phyloP scores from a whole-genome alignment of 2,329 filamentous ascomycete species.

The Celoporthe dispersa region DNA sequence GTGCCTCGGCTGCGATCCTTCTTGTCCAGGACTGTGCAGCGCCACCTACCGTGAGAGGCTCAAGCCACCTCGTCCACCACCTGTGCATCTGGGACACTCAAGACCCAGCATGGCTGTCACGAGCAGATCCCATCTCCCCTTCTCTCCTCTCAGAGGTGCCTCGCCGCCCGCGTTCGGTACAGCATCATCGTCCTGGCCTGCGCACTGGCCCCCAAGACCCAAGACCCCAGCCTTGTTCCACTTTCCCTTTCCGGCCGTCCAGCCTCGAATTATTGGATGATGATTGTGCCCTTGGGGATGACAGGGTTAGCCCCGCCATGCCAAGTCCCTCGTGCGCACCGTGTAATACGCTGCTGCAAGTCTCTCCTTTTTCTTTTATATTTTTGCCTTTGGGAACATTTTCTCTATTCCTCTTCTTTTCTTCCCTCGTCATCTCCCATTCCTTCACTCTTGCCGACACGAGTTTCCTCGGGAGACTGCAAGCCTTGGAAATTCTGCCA shows the following conservation, averaged over 20 bases:
- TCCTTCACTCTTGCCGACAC: neutral
- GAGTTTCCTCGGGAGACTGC: neutral
- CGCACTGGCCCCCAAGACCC: neutral
- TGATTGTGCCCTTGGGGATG: neutral
- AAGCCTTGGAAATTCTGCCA: neutral
- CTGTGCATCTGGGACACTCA: neutral
- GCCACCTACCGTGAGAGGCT: neutral
- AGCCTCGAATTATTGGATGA: constrained; percentile 5
- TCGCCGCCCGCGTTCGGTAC: neutral
- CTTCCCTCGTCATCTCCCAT: neutral
- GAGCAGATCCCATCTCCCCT: neutral
- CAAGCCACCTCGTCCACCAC: neutral
- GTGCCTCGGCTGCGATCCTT: neutral
- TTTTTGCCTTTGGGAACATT: no score
- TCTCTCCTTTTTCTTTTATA: no score
- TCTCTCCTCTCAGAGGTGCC: neutral
- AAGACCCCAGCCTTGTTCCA: constrained; percentile 9
- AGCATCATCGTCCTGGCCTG: neutral
- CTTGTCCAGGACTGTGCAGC: neutral
- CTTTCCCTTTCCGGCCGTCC: constrained; percentile 8
- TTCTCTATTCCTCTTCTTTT: neutral
- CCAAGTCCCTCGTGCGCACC: neutral
- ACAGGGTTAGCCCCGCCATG: neutral
- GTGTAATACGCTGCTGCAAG: no score
- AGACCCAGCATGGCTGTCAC: neutral